phyloP scores from a whole-genome alignment of 495 filamentous ascomycete genomes.

The Choiromyces venosus region DNA sequence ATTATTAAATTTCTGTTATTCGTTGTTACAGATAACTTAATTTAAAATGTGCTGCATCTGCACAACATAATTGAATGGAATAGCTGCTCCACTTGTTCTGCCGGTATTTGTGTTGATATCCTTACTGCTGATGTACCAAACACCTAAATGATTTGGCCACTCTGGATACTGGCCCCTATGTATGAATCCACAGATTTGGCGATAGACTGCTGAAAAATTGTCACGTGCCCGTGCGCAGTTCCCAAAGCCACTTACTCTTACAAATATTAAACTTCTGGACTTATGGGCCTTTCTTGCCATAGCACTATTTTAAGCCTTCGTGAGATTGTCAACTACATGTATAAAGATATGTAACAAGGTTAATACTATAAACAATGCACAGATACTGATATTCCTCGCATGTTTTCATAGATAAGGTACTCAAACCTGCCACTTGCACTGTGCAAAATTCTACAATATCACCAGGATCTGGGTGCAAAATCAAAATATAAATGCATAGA shows the following conservation, averaged over 20 bases:
- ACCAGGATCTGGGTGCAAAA: neutral
- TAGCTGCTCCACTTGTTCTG: neutral
- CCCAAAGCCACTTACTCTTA: neutral
- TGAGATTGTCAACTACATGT: neutral
- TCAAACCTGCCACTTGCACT: neutral
- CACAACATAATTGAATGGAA: neutral
- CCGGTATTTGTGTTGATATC: neutral
- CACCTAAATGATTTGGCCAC: neutral
- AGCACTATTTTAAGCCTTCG: neutral
- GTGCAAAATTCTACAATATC: neutral
- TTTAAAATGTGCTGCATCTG: neutral
- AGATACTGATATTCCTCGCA: neutral
- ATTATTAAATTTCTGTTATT: neutral
- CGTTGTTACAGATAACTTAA: neutral
- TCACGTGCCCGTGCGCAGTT: neutral
- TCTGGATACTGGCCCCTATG: neutral
- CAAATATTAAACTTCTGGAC: neutral
- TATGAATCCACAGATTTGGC: neutral
- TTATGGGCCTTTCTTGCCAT: neutral
- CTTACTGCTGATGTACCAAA: neutral
- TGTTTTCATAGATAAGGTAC: neutral
- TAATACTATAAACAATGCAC: neutral
- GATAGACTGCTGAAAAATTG: neutral
- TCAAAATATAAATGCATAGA: neutral
- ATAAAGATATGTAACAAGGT: neutral